Evolutionary conservation across 2,329 filamentous ascomycete species (phyloP).

Genomic region (Pestalotiopsis sp.): DNA sequence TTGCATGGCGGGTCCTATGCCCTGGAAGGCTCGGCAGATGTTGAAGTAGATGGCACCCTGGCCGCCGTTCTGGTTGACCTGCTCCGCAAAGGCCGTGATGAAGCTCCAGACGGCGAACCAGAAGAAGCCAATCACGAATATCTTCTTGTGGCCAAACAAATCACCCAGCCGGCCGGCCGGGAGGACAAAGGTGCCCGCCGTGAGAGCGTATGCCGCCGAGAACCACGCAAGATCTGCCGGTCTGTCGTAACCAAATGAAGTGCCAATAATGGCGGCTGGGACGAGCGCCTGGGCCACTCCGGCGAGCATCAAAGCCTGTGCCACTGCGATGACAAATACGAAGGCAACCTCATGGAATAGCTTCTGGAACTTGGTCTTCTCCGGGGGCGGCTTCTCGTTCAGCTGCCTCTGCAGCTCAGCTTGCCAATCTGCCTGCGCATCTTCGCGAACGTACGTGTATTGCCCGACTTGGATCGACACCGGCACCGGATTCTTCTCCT

Average conservation of each 20-base stretch:
- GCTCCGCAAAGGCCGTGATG: conserved; percentile 40
- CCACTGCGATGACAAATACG: conserved; percentile 2
- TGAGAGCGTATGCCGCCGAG: conserved; percentile 49
- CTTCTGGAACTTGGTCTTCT: background rate
- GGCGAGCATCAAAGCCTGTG: conserved; percentile 9
- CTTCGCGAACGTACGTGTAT: conserved; percentile 7
- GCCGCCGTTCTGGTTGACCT: conserved; percentile 34
- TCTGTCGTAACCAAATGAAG: conserved; percentile 40
- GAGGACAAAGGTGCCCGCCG: conserved; percentile 53
- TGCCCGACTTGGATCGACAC: background rate
- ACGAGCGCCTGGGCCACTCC: conserved; percentile 31
- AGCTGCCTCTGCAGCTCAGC: background rate
- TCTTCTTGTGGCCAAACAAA: conserved; percentile 50
- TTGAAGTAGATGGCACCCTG: conserved; percentile 41
- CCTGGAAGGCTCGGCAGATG: conserved; percentile 46
- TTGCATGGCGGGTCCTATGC: conserved; percentile 54
- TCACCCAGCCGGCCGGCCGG: conserved; percentile 51
- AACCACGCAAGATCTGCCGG: conserved; percentile 48
- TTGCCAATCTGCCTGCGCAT: background rate
- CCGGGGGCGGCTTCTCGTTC: background rate
- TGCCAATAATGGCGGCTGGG: conserved; percentile 39
- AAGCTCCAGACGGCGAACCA: conserved; percentile 53
- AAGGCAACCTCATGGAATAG: conserved; percentile 3
- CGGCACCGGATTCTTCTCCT: background rate
- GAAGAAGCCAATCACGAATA: conserved; percentile 49